Conservation (phyloP, 805 yeast genomes). For the Starmera dryadoides region DNA sequence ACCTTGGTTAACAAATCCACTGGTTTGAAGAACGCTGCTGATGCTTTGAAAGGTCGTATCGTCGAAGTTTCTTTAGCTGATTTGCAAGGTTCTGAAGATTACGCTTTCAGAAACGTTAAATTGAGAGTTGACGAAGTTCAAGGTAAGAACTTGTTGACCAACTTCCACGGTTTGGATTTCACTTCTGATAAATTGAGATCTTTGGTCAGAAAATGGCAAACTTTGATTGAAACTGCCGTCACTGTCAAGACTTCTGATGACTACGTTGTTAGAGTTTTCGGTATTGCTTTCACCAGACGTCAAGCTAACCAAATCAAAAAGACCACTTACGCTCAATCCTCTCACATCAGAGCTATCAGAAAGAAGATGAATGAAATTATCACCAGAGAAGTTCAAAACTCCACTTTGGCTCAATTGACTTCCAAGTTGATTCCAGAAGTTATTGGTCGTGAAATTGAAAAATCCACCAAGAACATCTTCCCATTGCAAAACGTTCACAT, state of each 20-base stretch:
- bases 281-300: conserved; percentile 98
- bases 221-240: conserved; percentile 95
- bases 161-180: conserved; percentile 99
- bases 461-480: conserved; percentile 89
- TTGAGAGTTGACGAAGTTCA: conserved; percentile 98
- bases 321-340: conserved; percentile 96
- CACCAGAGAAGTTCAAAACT: conserved; percentile 92
- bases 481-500: conserved; percentile 98
- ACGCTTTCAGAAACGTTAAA: conserved; percentile 94
- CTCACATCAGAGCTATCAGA: conserved; percentile 96
- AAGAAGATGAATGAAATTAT: conserved; percentile 94
- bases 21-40: conserved; percentile 97
- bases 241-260: conserved; percentile 98
- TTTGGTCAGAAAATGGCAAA: conserved; percentile 98
- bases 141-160: conserved; percentile 97
- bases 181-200: conserved; percentile 97
- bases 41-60: conserved; percentile 96
- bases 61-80: conserved; percentile 95
- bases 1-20: conserved; percentile 97
- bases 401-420: conserved; percentile 93
- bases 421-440: conserved; percentile 98
- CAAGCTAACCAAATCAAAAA: conserved; percentile 95
- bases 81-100: conserved; percentile 98
- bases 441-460: conserved; percentile 97
- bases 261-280: conserved; percentile 92